Base-by-base conservation (phyloP, 108 stramenopile species). In the Fragilaria radians region DNA sequence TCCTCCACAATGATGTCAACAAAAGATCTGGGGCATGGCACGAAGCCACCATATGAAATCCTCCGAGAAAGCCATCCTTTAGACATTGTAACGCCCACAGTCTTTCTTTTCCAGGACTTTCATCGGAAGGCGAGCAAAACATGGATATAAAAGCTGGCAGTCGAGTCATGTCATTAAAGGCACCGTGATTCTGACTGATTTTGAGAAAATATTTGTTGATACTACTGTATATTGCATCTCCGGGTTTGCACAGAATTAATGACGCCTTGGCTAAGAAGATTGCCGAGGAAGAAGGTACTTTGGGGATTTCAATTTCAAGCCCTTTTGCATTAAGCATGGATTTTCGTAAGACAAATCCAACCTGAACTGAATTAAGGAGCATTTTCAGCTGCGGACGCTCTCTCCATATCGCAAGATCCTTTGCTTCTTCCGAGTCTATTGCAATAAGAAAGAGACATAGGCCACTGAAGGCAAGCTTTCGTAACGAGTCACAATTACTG, bases 21-120 rank as follows among this genome's bases (percentile, higher is more conserved):
- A 92, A 50, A 5, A 92, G 72, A 50, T 85, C 91, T 0, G 85
- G 85, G 18, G 80, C 82, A 72, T 92, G 87, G 34, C 83, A 80
- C 29, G 76, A 63, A 46, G 73, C 54, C n/a, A 83, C 72, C 34
- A 81, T 73, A 28, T 68, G 47, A 58, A 70, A 92, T 33, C 66
- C 68, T 72, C 89, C 83, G 7, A 77, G 63, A 7, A 78, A 72
- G 9, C 87, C 74, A 48, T 92, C 85, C 28, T 66, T 75, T n/a
- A 92, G 47, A 1, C 71, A 49, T 32, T 78, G 61, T 0, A 92
- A 62, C 1, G 83, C 87, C 83, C 85, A 92, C 32, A 72, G 61
- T 30, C 87, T 65, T 67, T 92, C 91, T 34, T 54, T 62, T 54
- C 74, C 68, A 7, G 81, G 63, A 23, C 57, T 21, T 9, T 81